Base-by-base conservation (phyloP, 2,329 filamentous ascomycete genomes). In the Monilinia laxa region DNA sequence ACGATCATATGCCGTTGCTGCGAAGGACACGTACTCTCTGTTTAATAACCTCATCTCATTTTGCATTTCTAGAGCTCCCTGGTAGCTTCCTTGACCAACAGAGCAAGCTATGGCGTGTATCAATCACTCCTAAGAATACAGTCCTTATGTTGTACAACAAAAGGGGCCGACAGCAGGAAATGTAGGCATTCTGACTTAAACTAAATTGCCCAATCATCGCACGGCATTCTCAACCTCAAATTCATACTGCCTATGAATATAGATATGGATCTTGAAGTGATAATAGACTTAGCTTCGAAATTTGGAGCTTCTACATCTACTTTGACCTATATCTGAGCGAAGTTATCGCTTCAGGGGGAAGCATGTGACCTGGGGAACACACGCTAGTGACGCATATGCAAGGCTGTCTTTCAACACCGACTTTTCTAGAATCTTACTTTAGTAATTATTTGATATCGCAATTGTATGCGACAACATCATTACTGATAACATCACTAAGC, bases 381-480 rank as follows among this genome's bases (percentile, higher is more conserved):
- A 38, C 45, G 45, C 53, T 58, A 58, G 54, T 51, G 20, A 58
- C 57, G 47, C 58, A 38, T 38, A 18, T 62, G 40, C 62, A 64
- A 58, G 38, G 52, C n/a, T 35, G n/a, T 31, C 42, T 35, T 25
- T 31, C 18, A 47, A 64, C 25, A 57, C 28, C 23, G 20, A 47
- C 35, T 57, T 56, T 64, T 57, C 42, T 35, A 56, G 38, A 25
- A 62, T 38, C 59, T 28, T 16, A 52, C 4, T n/a, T n/a, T n/a
- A n/a, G n/a, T 56, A n/a, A 35, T 5, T 35, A 35, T 35, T 6
- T 35, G 31, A n/a, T n/a, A 59, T 31, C 25, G 16, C 25, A n/a
- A 6, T 5, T 62, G 4, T 40, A 40, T 40, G 47, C 47, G 23
- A 52, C 28, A 4, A 52, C 31, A 16, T 53, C 18, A 38, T 51